These are phyloP conservation scores for Penicillium cosmopolitanum DNA, from an alignment of 495 filamentous ascomycete genomes.

Conservation along the genomic window DNA sequence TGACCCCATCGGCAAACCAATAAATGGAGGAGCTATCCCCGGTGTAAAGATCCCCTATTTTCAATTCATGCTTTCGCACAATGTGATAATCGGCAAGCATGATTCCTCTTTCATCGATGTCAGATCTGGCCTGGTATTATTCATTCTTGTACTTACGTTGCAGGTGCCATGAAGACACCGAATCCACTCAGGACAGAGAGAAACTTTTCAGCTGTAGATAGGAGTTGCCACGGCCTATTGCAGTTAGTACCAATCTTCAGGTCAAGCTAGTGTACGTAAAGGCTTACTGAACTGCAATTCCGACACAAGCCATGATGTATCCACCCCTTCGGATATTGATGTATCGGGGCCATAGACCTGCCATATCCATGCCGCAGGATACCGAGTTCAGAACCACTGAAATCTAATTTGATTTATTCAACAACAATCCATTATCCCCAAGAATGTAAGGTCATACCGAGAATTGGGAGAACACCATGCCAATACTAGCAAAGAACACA, in stretches of 20 bases:
- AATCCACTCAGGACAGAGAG: conserved; percentile 47
- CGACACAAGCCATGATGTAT: conserved; percentile 9
- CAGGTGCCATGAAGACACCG: conserved; percentile 50
- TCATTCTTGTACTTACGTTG: conserved; percentile 24
- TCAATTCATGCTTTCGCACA: not conserved
- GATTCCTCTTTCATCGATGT: not conserved
- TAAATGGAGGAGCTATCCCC: conserved; percentile 11
- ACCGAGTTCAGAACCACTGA: conserved; percentile 12
- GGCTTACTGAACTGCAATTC: conserved; percentile 3
- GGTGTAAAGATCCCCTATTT: conserved; percentile 34
- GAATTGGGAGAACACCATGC: conserved; percentile 5
- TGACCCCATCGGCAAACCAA: conserved; percentile 33
- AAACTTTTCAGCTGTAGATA: conserved; percentile 44
- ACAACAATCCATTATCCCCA: no score
- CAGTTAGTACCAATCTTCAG: conserved; percentile 28
- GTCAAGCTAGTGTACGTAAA: conserved; percentile 26
- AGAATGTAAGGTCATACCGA: not conserved
- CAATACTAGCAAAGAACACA: conserved; percentile 5
- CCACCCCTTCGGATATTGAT: conserved; percentile 54
- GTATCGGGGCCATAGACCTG: conserved; percentile 50
- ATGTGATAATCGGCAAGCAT: conserved; percentile 9
- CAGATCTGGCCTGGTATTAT: not conserved
- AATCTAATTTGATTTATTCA: not conserved
- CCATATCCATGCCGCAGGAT: conserved; percentile 37
- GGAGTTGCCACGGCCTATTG: conserved; percentile 50